Evolutionary conservation across 345 rosid species (phyloP), one percentile per base, ranked within the genome.

Genomic region (Eucalyptus marginata): DNA sequence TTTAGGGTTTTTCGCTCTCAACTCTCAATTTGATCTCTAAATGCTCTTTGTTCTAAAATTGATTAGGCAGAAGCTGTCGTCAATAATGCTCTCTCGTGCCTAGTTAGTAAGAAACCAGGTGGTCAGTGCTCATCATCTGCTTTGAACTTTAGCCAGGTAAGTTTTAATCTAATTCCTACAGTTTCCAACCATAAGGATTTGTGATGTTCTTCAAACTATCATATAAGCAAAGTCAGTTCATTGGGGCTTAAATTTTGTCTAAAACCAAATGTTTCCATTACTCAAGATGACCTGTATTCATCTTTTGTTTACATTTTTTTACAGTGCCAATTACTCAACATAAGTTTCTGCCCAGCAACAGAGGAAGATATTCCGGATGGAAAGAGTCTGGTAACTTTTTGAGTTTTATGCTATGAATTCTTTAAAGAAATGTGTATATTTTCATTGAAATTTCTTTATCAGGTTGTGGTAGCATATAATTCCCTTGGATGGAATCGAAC

Each of bases 401-500:
- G 81, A 44, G 87, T 29, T 88, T 80, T 47, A 88, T 86, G 62
- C 27, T 49, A 6, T 54, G 22, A 16, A 15, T 87, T 66, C n/a
- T 68, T 31, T 46, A 10, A 49, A 47, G 43, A 76, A 76, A 36
- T 40, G 47, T 40, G 47, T 40, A 83, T 68, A 40, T 91, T 89
- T 49, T 58, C 44, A 80, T 89, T 86, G 27, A 88, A 76, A 52
- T 71, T 62, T 62, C 86, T 87, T 49, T 89, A 90, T 92, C 94
- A 96, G 99, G 96, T 97, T 90, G 85, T 97, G 33, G 95, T 96
- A 80, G 96, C 92, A 16, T 97, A 97, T 89, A 97, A 97, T 92
- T 92, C 99, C 49, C 94, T 96, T 88, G 96, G 96, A 90, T 95
- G 99, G 99, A 91, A 94, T 68, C 97, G 97, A 83, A 93, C 94